These are phyloP conservation scores for Eucalyptus erythrocorys DNA, from an alignment of 345 rosid species.

Conservation along the genomic window DNA sequence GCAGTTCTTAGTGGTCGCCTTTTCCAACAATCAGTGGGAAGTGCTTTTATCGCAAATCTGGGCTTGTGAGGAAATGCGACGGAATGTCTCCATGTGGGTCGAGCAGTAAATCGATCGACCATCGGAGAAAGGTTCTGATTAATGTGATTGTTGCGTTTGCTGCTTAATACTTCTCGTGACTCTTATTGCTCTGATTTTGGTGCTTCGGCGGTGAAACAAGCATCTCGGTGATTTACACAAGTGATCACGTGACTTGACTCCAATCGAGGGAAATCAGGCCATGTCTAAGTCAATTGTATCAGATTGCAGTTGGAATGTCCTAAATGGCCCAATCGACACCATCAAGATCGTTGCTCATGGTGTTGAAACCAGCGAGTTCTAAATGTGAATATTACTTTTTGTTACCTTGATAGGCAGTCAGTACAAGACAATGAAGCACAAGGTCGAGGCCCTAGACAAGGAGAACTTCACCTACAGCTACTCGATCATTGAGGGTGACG, in stretches of 20 bases:
- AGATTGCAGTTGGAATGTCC: background rate
- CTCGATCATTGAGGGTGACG: constrained; percentile 14
- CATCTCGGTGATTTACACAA: constrained; percentile 7
- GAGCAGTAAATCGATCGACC: background rate
- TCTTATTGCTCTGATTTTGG: background rate
- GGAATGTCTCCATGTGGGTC: constrained; percentile 23
- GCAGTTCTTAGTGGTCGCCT: constrained; percentile 19
- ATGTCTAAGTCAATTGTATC: background rate
- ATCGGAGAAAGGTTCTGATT: constrained; percentile 9
- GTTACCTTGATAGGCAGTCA: background rate
- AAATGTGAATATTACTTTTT: background rate
- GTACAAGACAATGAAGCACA: constrained; percentile 14
- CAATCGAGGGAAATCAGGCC: background rate
- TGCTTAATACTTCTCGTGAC: constrained; percentile 1
- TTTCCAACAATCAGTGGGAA: constrained; percentile 25
- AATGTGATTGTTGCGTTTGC: constrained; percentile 19
- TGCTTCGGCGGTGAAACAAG: background rate
- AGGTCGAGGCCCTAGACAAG: constrained; percentile 17
- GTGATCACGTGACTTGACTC: background rate
- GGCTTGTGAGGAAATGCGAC: constrained; percentile 42
- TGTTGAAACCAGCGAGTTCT: background rate
- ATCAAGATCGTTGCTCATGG: background rate
- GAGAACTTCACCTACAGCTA: constrained; percentile 1
- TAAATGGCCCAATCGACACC: background rate
- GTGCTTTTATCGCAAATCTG: constrained; percentile 25